Conservation (phyloP, 2,329 filamentous ascomycete species). For the Teratosphaeria epicoccoides region DNA sequence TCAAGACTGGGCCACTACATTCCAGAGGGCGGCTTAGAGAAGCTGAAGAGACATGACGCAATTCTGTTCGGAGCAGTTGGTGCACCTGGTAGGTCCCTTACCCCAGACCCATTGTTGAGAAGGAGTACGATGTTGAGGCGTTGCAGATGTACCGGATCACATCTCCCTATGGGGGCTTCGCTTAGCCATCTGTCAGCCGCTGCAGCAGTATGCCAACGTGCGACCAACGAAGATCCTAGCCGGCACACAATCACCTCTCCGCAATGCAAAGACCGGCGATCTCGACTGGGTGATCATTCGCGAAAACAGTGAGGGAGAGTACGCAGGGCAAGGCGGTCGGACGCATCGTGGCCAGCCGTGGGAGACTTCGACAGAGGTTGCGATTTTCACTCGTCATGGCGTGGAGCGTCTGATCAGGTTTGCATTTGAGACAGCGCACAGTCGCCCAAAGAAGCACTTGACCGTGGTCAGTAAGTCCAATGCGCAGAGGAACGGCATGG, state of each 20-base stretch:
- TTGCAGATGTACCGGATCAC: slow-evolving; percentile 43
- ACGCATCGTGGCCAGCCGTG: slow-evolving; percentile 49
- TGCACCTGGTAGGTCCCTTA: slow-evolving; percentile 38
- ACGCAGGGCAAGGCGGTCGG: slow-evolving; percentile 53
- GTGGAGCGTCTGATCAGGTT: slow-evolving; percentile 52
- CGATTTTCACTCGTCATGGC: slow-evolving; percentile 52
- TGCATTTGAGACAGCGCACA: slow-evolving; percentile 49
- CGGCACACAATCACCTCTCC: slow-evolving; percentile 49
- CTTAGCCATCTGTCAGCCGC: slow-evolving; percentile 45
- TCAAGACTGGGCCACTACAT: slow-evolving; percentile 57
- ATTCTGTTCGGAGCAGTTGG: slow-evolving; percentile 61
- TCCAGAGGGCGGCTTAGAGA: slow-evolving; percentile 48
- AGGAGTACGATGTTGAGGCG: not conserved
- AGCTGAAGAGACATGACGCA: slow-evolving; percentile 50
- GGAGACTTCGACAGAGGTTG: slow-evolving; percentile 53
- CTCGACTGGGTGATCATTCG: slow-evolving; percentile 58
- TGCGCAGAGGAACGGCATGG: slow-evolving; percentile 40
- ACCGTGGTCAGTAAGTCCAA: slow-evolving; percentile 43
- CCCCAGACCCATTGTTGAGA: not conserved
- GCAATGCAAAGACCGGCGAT: slow-evolving; percentile 44
- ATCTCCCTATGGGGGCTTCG: slow-evolving; percentile 47
- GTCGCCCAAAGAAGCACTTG: slow-evolving; percentile 34
- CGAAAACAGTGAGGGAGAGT: slow-evolving; percentile 58
- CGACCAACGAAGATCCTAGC: slow-evolving; percentile 51
- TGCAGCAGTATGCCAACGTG: slow-evolving; percentile 49